Base-by-base conservation (phyloP, 352 stramenopile species). In the Phytopythium delawarense region DNA sequence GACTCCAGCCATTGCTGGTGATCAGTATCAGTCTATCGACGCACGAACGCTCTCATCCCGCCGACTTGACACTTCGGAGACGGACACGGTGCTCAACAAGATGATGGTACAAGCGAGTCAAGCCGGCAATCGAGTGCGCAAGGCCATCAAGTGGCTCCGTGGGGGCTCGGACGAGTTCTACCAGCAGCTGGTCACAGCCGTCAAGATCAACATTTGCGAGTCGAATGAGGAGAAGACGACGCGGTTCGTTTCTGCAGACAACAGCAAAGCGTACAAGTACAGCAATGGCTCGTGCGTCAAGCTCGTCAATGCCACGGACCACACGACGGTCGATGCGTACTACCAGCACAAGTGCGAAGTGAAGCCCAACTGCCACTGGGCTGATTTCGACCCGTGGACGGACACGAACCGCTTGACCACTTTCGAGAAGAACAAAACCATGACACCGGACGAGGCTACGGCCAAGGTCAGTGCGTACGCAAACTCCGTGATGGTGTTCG, bases 281-380 rank as follows among this genome's bases (percentile, higher is more conserved):
- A 54, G 66, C 42, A 71, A 76, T 34, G 72, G 71, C 1, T 48
- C 70, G 11, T 75, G 67, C 21, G 65, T 86, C 5, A 61, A 61
- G 20, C 21, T 88, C 8, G 25, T 61, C 2, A 46, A 69, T 23
- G 52, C 62, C 1, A n/a, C 57, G 4, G 74, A 84, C 53, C 25
- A 65, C 5, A 60, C 59, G 6, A 63, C 70, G 0, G 53, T 62
- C 16, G 35, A 69, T 3, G 64, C 66, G 25, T 88, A 90, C 1
- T 40, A 63, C 9, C 65, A 65, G 0, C 48, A 63, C 0, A 16
- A 44, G 32, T 91, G 79, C 49, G 78, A 91, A 56, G 73, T 89
- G 30, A 76, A 73, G 49, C 76, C 74, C 0, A 89, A 91, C 51
- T 91, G 81, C 61, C 88, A 89, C 72, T 91, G 79, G 79, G 61